Evolutionary conservation across 345 rosid genomes (phyloP).

Genomic region (Eutrema yunnanense): DNA sequence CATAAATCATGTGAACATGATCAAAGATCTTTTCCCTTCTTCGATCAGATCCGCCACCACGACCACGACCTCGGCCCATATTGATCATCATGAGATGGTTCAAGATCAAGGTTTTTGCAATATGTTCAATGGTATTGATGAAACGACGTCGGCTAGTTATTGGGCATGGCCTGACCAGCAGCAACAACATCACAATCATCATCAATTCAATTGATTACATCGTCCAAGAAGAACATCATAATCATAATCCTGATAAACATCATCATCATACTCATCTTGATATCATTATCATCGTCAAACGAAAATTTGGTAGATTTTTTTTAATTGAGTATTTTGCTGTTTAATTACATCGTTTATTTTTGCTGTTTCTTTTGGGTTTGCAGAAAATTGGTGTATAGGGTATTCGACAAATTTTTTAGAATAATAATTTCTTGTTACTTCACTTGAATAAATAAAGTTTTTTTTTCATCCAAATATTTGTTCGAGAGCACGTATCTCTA

Average conservation of each 20-base stretch:
- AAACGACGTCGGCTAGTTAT: conserved; percentile 49
- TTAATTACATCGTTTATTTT: background rate
- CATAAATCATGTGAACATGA: conserved; percentile 39
- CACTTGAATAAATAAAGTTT: conserved; percentile 7
- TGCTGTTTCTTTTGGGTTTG: conserved; percentile 11
- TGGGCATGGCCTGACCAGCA: conserved; percentile 78
- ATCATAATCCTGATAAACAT: background rate
- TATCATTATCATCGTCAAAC: conserved; percentile 13
- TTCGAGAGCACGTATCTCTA: background rate
- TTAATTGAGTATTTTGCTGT: conserved; percentile 3
- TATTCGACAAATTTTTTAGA: conserved; percentile 18
- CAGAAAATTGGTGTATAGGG: conserved; percentile 35
- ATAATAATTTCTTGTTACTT: conserved; percentile 17
- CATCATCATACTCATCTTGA: conserved; percentile 7
- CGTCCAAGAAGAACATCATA: background rate
- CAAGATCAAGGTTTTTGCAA: conserved; percentile 59
- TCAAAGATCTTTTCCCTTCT: conserved; percentile 45
- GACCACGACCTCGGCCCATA: conserved; percentile 36
- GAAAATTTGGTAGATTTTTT: conserved; percentile 13
- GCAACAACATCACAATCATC: conserved; percentile 44
- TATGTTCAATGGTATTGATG: conserved; percentile 68
- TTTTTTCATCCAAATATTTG: background rate
- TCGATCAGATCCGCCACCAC: conserved; percentile 45
- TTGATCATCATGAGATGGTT: conserved; percentile 38
- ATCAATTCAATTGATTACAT: conserved; percentile 21